Evolutionary conservation across 306 rosid genomes (phyloP).

Genomic region (Carpinus fangiana): DNA sequence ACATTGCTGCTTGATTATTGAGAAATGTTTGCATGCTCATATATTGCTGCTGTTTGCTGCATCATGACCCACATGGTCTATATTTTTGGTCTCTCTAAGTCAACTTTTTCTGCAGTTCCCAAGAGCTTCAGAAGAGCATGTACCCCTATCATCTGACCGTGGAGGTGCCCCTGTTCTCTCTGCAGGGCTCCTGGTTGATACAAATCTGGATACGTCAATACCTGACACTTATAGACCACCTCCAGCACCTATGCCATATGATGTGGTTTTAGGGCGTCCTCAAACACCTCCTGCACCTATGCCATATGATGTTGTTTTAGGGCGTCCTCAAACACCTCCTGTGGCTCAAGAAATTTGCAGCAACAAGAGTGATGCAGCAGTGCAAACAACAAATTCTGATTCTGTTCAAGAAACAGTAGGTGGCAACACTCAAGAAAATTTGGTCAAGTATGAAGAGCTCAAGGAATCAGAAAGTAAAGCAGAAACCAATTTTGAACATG

Average conservation of each 20-base stretch:
- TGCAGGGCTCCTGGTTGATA: slow-evolving; percentile 74
- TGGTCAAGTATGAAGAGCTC: slow-evolving; percentile 53
- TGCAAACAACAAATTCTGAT: slow-evolving; percentile 53
- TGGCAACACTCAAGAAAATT: slow-evolving; percentile 45
- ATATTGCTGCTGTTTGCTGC: neutral
- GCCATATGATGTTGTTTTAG: slow-evolving; percentile 61
- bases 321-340: slow-evolving; percentile 59
- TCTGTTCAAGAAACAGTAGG: slow-evolving; percentile 53
- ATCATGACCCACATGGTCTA: neutral
- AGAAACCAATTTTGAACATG: slow-evolving; percentile 46
- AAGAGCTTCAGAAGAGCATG: slow-evolving; percentile 73
- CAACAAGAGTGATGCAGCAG: slow-evolving; percentile 49
- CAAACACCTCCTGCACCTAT: slow-evolving; percentile 73
- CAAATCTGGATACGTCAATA: slow-evolving; percentile 80
- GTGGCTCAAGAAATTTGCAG: slow-evolving; percentile 47
- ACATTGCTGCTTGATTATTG: neutral
- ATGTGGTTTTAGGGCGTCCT: slow-evolving; percentile 49
- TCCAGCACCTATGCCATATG: slow-evolving; percentile 81
- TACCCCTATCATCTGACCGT: slow-evolving; percentile 70
- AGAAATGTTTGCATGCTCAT: neutral
- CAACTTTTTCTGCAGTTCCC: slow-evolving; percentile 65
- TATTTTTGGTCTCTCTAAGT: slow-evolving; percentile 7
- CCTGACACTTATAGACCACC: slow-evolving; percentile 92
- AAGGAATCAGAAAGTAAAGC: slow-evolving; percentile 57
- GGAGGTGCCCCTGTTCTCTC: slow-evolving; percentile 55